Evolutionary conservation across 768 basidiomycete species (phyloP), one percentile per base, ranked within the genome.

Genomic region (Pleurotus tuber-regium): DNA sequence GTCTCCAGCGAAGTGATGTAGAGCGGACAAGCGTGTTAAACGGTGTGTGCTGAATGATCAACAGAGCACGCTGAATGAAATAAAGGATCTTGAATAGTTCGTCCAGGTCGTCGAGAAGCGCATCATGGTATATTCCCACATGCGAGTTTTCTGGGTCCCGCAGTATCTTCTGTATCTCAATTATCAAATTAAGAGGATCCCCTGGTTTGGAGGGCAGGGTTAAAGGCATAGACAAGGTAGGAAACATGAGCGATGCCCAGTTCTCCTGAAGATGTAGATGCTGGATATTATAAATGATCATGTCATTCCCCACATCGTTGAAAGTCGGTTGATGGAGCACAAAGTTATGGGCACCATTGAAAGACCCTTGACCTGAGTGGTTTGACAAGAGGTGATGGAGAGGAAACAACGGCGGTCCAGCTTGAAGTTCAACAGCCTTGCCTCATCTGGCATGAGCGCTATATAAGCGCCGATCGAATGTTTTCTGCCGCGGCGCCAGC

Each of bases 321-420:
- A 38, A 38, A 5, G n/a, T 38, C 6, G 36, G 7, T 11, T 16
- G 36, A 5, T 8, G 14, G 6, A 14, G 36, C 6, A 5, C 19
- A 38, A 38, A 38, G 19, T 38, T 59, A 54, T 56, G 47, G 7
- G n/a, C 14, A 16, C 41, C 33, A 18, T 10, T 52, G 39, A 33
- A 35, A 21, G 28, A 35, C 42, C 42, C 24, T 44, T 10, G 33
- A 18, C 43, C 3, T 26, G 18, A 14, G n/a, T 35, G 28, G 7
- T 51, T n/a, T n/a, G n/a, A n/a, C n/a, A n/a, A n/a, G n/a, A n/a
- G n/a, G n/a, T n/a, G n/a, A n/a, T n/a, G n/a, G n/a, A n/a, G n/a
- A n/a, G n/a, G n/a, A n/a, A n/a, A n/a, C n/a, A n/a, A n/a, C n/a
- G n/a, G n/a, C n/a, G n/a, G n/a, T n/a, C n/a, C n/a, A n/a, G n/a